These are phyloP conservation scores for Eucalyptus paniculata DNA, from an alignment of 345 rosid genomes.

Conservation along the genomic window DNA sequence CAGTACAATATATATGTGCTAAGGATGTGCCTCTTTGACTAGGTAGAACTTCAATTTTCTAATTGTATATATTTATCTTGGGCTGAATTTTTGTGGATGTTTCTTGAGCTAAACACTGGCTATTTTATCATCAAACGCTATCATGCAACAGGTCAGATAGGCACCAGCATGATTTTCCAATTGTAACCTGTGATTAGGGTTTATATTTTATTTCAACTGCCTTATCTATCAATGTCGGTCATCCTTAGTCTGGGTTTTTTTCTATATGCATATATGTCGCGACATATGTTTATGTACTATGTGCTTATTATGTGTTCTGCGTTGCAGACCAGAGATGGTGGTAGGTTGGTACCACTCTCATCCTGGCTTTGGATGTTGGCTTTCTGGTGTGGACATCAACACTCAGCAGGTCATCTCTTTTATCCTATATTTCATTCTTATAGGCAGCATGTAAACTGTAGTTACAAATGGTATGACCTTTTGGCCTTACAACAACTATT, in stretches of 20 bases:
- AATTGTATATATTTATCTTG: not conserved
- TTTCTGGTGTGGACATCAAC: slow-evolving; percentile 96
- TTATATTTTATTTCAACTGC: not conserved
- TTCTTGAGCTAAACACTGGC: not conserved
- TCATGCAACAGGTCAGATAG: not conserved
- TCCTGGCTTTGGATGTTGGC: slow-evolving; percentile 99
- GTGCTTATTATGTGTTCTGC: not conserved
- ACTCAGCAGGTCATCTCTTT: slow-evolving; percentile 67
- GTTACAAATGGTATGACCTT: not conserved
- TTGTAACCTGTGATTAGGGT: not conserved
- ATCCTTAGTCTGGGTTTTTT: not conserved
- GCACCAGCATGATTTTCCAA: not conserved
- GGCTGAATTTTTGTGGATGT: not conserved
- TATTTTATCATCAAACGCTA: not conserved
- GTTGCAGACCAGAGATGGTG: slow-evolving; percentile 93
- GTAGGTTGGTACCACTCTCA: slow-evolving; percentile 99
- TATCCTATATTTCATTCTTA: not conserved
- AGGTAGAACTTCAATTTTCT: not conserved
- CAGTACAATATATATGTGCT: not conserved
- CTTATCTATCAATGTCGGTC: not conserved
- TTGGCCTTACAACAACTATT: not conserved
- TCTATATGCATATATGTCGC: not conserved
- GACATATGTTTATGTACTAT: not conserved
- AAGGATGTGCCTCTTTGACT: not conserved
- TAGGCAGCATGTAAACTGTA: not conserved